These are phyloP conservation scores for Nepenthes alata DNA, from an alignment of 179 eudicot species.

Conservation along the genomic window DNA sequence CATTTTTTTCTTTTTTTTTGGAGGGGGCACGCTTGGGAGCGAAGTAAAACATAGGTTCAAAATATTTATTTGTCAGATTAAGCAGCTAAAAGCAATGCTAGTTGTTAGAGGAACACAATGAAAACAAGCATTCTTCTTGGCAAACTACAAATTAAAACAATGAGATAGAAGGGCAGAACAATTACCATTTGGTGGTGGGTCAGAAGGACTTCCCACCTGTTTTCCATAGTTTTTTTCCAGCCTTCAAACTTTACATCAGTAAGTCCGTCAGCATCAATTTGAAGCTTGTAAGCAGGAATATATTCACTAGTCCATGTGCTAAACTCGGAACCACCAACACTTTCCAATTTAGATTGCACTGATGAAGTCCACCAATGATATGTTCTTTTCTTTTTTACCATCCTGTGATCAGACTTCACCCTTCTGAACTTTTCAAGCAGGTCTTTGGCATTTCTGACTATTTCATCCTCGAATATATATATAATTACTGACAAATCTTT, in stretches of 20 bases:
- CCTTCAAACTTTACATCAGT: constrained; percentile 51
- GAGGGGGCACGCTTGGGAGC: no score
- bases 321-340: constrained; percentile 81
- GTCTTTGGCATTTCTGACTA: constrained; percentile 43
- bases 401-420: constrained; percentile 26
- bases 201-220: constrained; percentile 56
- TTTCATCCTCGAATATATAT: constrained; percentile 51
- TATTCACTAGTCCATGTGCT: constrained; percentile 57
- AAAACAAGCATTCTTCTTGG: neutral
- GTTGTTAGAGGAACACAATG: neutral
- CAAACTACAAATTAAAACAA: constrained; percentile 2
- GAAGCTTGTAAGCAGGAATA: constrained; percentile 63
- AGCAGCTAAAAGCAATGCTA: neutral
- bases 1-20: no score
- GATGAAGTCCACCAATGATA: constrained; percentile 37
- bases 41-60: no score
- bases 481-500: constrained; percentile 50
- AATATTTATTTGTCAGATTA: no score
- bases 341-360: constrained; percentile 45
- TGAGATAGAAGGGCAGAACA: constrained; percentile 12
- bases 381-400: constrained; percentile 19
- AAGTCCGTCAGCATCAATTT: constrained; percentile 42
- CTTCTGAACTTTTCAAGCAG: constrained; percentile 47
- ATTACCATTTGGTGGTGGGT: constrained; percentile 95
- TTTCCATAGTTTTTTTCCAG: constrained; percentile 38